Conservation (phyloP, 306 rosid species). For the Gastrolobium bilobum region DNA sequence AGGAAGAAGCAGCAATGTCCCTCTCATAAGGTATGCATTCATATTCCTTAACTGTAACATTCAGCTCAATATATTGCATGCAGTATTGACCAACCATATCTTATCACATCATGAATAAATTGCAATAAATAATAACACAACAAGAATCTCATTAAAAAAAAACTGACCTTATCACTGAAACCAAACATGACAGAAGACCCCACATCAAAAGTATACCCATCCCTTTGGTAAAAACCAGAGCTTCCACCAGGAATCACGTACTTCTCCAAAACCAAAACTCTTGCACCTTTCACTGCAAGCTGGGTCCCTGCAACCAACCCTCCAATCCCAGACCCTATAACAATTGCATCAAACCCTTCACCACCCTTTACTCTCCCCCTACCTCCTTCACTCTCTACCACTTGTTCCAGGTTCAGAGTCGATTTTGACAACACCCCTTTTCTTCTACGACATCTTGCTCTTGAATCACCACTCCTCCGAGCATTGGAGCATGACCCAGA, state of each 20-base stretch:
- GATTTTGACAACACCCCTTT: slow-evolving; percentile 53
- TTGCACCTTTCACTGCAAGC: slow-evolving; percentile 92
- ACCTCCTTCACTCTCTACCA: slow-evolving; percentile 55
- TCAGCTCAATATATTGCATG: slow-evolving; percentile 10
- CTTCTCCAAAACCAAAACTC: slow-evolving; percentile 92
- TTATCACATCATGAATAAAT: slow-evolving; percentile 21
- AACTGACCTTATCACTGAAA: slow-evolving; percentile 90
- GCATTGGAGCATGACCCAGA: slow-evolving; percentile 38
- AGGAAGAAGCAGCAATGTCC: slow-evolving; percentile 21
- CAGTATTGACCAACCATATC: slow-evolving; percentile 9
- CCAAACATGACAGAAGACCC: slow-evolving; percentile 99
- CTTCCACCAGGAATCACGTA: slow-evolving; percentile 99
- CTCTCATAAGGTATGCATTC: slow-evolving; percentile 26
- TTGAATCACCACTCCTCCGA: neutral
- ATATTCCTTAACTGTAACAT: slow-evolving; percentile 17
- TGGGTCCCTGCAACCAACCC: slow-evolving; percentile 95
- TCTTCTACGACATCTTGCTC: slow-evolving; percentile 20
- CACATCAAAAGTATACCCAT: slow-evolving; percentile 95
- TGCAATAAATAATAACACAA: slow-evolving; percentile 15
- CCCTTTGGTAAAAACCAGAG: slow-evolving; percentile 87
- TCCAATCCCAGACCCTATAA: slow-evolving; percentile 96
- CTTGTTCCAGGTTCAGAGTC: slow-evolving; percentile 50
- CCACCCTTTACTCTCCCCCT: slow-evolving; percentile 36
- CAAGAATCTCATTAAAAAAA: neutral
- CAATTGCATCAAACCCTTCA: slow-evolving; percentile 79